Evolutionary conservation across 2,329 filamentous ascomycete genomes (phyloP).

Genomic region (Colletotrichum sp.): DNA sequence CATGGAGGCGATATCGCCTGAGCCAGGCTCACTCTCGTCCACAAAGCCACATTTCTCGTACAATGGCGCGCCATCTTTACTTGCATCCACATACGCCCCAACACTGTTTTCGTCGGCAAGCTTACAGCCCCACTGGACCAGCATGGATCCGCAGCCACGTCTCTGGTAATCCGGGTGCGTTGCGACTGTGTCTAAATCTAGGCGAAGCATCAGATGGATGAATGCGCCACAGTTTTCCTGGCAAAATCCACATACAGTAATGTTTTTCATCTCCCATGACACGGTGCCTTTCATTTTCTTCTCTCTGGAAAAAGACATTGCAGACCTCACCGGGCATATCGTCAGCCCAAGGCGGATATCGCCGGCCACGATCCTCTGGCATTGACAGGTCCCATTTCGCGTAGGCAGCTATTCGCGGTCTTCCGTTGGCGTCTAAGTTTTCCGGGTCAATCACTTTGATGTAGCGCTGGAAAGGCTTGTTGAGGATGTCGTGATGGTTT

Average conservation of each 20-base stretch:
- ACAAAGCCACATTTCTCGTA: conserved; percentile 8
- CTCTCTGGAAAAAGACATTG: neutral
- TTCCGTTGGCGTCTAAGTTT: neutral
- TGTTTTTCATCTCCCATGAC: conserved; percentile 3
- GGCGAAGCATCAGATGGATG: neutral
- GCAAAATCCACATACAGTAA: neutral
- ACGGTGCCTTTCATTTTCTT: neutral
- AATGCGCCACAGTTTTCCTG: no score
- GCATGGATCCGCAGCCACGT: conserved; percentile 27
- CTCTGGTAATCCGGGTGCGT: conserved; percentile 30
- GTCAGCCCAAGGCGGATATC: conserved; percentile 5
- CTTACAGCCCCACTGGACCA: conserved; percentile 28
- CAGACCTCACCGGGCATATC: conserved; percentile 2
- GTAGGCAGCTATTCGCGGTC: conserved; percentile 7
- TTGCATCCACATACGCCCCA: conserved; percentile 29
- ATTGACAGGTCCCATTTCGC: conserved; percentile 16
- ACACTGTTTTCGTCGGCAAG: conserved; percentile 24
- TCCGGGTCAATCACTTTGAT: conserved; percentile 8
- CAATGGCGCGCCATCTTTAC: neutral
- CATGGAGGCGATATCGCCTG: neutral
- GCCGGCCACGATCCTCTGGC: neutral
- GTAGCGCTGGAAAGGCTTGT: conserved; percentile 8
- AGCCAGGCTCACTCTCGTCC: neutral
- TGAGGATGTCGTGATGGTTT: conserved; percentile 5
- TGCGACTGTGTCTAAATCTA: conserved; percentile 28